Evolutionary conservation across 2,329 filamentous ascomycete genomes (phyloP), one percentile per base, ranked within the genome.

Genomic region (Pestalotiopsis sp.): DNA sequence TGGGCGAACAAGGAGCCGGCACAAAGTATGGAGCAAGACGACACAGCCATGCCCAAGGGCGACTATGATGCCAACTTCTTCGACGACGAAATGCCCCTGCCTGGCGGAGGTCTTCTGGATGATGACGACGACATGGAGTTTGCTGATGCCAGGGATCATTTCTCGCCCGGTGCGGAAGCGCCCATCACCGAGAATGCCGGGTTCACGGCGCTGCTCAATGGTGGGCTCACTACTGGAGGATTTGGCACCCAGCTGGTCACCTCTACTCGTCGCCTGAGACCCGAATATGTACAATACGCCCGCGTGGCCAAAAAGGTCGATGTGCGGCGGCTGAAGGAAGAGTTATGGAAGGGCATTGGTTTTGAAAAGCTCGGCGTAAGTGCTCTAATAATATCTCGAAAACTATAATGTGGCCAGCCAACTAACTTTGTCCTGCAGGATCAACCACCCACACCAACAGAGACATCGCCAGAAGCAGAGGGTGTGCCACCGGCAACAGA

Each of bases 11-110:
- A 88, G 78, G 90, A 82, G 73, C 87, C 82, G 65, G 77, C 77
- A 74, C 79, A 81, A 41, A 76, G 71, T 68, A 68, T 74, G 75
- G 78, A 78, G 59, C 71, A 75, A 64, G 90, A 91, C 27, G 89
- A 90, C 59, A 87, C 84, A 3, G 86, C 82, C 1, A 79, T 87
- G 49, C 86, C 87, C 2, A 85, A 89, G 73, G 95, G 95, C 70
- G 91, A 97, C 77, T 99, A 98, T 80, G 94, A 98, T 78, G 95
- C 96, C 69, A 93, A 98, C 80, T 99, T 98, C 87, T 99, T 98
- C 84, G 96, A 98, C 76, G 93, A 95, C 74, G 91, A 88, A 1
- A 83, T 95, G 71, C 90, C 91, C 1, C 88, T 93, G 74, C 84
- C 88, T 1, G 90, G 88, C 12, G 90, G 85, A 4, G 84, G 85